phyloP scores from a whole-genome alignment of 768 basidiomycete genomes.

The Megacollybia marginata region DNA sequence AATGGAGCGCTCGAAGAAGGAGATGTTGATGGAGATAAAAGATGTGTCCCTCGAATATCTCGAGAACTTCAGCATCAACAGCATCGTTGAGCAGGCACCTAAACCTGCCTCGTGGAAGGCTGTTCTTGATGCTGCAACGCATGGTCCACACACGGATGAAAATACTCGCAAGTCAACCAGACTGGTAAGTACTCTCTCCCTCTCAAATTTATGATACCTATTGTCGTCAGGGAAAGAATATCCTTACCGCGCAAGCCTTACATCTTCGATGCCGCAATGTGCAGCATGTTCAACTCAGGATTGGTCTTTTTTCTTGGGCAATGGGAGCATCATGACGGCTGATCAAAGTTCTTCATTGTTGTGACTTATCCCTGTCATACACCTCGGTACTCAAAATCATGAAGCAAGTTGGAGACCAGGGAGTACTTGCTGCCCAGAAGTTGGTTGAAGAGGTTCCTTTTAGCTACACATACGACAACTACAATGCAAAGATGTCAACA shows the following conservation, averaged over 20 bases:
- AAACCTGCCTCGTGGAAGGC: not conserved
- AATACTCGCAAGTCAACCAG: not conserved
- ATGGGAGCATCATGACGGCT: not conserved
- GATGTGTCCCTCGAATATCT: not conserved
- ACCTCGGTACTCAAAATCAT: not conserved
- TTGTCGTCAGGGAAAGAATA: not conserved
- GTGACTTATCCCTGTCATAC: not conserved
- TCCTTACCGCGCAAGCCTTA: not conserved
- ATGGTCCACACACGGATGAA: not conserved
- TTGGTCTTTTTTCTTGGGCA: not conserved
- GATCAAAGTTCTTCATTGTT: not conserved
- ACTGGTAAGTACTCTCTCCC: not conserved
- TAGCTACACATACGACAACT: slow-evolving; percentile 17
- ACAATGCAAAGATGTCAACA: slow-evolving; percentile 22
- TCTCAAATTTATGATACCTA: not conserved
- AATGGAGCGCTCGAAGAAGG: not conserved
- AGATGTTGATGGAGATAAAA: not conserved
- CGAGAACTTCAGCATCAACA: not conserved
- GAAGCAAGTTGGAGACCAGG: not conserved
- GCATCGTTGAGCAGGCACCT: not conserved
- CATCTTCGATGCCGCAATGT: not conserved
- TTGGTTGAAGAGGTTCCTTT: no score
- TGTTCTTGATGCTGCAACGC: not conserved
- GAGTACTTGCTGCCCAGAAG: not conserved
- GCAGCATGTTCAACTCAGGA: not conserved